These are phyloP conservation scores for Moesziomyces antarcticus DNA, from an alignment of 1,284 basidiomycete species.

Conservation along the genomic window DNA sequence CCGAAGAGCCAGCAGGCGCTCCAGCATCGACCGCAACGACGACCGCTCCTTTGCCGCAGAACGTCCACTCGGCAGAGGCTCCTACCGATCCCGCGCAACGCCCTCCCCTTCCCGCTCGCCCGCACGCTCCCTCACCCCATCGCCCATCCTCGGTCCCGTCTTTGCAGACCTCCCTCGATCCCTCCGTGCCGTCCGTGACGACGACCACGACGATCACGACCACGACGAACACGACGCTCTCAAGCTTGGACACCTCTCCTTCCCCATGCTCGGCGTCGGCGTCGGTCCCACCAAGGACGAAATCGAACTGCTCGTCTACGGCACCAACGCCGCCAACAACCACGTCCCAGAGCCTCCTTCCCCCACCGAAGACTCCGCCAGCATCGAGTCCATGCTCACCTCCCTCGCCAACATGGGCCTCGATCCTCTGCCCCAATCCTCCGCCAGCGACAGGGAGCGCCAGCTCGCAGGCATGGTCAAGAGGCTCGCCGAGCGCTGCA, in stretches of 20 bases:
- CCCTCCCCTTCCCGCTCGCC: constrained; percentile 31
- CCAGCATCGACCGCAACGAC: constrained; percentile 47
- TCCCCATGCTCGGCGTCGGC: constrained; percentile 54
- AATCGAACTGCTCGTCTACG: constrained; percentile 59
- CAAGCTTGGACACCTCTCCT: constrained; percentile 57
- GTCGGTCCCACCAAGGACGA: constrained; percentile 58
- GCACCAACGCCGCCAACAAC: constrained; percentile 20
- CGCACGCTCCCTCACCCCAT: constrained; percentile 57
- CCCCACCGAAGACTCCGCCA: constrained; percentile 24
- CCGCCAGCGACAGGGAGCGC: constrained; percentile 36
- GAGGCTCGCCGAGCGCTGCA: constrained; percentile 40
- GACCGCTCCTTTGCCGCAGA: constrained; percentile 36
- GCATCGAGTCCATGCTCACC: constrained; percentile 35
- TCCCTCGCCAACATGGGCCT: constrained; percentile 53
- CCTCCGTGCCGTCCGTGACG: constrained; percentile 2
- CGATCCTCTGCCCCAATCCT: constrained; percentile 25
- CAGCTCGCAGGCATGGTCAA: constrained; percentile 55
- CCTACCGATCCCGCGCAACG: constrained; percentile 35
- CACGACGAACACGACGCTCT: constrained; percentile 10
- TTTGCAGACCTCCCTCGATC: constrained; percentile 20
- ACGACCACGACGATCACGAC: constrained; percentile 17
- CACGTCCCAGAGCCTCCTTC: constrained; percentile 14
- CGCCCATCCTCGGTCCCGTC: constrained; percentile 57
- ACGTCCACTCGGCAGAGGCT: constrained; percentile 22
- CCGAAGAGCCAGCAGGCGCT: constrained; percentile 33